Base-by-base conservation (phyloP, 2,329 filamentous ascomycete genomes). In the Trichoderma atroviride region DNA sequence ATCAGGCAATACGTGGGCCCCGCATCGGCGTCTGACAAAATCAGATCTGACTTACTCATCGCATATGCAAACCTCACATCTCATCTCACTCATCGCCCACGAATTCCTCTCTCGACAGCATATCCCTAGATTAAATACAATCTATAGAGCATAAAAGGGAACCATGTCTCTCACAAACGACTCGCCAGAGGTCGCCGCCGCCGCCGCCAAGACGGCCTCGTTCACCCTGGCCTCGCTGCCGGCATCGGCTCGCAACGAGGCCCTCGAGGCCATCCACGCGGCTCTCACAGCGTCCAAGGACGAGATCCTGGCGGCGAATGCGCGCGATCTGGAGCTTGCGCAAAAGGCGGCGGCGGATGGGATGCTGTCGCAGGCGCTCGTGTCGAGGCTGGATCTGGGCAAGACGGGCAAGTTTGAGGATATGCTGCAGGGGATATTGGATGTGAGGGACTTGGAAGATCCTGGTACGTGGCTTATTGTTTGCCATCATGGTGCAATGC, bases 371-470 rank as follows among this genome's bases (percentile, higher is more conserved):
- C 87, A 91, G 76, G 96, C 93, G 76, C 86, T 98, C 29, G 88
- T 97, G 37, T 96, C 96, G 76, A 88, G 96, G 68, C 86, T 99
- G 71, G 95, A 99, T 80, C 84, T 99, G 60, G 89, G 89, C 60
- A 91, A 92, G 79, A 88, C 89, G 77, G 95, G 95, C 70, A 98
- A 98, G 83, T 99, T 91, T 85, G 94, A 97, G 77, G 96, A 98
- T 77, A 98, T 99, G 96, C 85, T 99, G 73, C 91, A 94, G 82
- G 96, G 96, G 31, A 96, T 99, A 71, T 81, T 96, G 70, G 93
- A 97, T 81, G 96, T 99, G 71, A 87, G 91, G 73, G 86, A 88
- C 62, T 85, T 99, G 33, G 87, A 92, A 60, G 96, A 99, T 82
- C 96, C 96, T 73, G 87, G 93, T 96, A 85, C 76, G 88, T 83